Conservation (phyloP, 257 asterid species). For the Solanum sparsipilum region DNA sequence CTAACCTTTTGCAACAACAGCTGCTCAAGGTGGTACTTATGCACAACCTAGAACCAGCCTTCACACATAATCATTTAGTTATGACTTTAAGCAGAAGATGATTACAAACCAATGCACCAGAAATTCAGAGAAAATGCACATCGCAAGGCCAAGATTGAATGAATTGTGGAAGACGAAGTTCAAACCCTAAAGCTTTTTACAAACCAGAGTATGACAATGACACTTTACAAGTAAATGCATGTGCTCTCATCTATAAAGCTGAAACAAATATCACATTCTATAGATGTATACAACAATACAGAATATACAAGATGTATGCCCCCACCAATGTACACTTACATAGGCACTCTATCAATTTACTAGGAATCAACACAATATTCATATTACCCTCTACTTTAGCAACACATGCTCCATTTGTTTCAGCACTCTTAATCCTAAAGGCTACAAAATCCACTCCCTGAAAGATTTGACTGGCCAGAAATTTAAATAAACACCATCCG, state of each 20-base stretch:
- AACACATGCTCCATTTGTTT: neutral
- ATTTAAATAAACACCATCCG: neutral
- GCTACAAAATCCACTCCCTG: neutral
- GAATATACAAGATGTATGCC: neutral
- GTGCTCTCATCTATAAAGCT: neutral
- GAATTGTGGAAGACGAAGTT: neutral
- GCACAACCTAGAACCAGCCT: neutral
- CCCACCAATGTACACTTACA: neutral
- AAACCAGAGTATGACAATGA: neutral
- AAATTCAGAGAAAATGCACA: neutral
- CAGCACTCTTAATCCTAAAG: neutral
- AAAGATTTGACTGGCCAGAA: neutral
- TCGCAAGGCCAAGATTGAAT: neutral
- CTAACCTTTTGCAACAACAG: neutral
- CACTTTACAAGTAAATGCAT: neutral
- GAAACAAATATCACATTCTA: neutral
- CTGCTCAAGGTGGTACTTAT: neutral
- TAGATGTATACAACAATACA: neutral
- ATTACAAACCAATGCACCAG: neutral
- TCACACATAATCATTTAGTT: neutral
- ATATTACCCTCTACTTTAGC: neutral
- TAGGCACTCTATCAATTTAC: neutral
- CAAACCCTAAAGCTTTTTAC: neutral
- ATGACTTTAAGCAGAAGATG: neutral
- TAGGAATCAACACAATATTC: neutral